phyloP scores from a whole-genome alignment of 164 flowering plant species.

The Pachysandra terminalis region DNA sequence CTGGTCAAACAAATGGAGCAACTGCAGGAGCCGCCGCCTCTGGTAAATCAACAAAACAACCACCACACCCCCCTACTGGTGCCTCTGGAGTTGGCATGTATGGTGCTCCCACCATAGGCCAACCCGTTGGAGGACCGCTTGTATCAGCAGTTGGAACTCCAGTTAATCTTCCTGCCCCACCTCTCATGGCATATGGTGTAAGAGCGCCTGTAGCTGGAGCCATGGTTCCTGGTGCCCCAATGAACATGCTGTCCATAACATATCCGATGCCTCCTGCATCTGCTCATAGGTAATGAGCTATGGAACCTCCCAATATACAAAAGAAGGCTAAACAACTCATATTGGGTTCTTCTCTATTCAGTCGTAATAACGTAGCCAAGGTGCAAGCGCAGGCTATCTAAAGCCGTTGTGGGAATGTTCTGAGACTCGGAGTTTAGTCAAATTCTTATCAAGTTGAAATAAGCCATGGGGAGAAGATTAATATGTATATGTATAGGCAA shows the following conservation, averaged over 20 bases:
- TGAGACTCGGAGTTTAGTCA: not conserved
- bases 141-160: slow-evolving; percentile 90
- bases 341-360: slow-evolving; percentile 7
- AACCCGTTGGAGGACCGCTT: slow-evolving; percentile 76
- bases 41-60: slow-evolving; percentile 49
- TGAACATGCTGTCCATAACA: slow-evolving; percentile 59
- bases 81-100: slow-evolving; percentile 51
- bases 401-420: slow-evolving; percentile 6
- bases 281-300: slow-evolving; percentile 49
- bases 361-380: slow-evolving; percentile 12
- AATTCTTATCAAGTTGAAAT: slow-evolving; percentile 22
- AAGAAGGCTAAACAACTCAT: slow-evolving; percentile 11
- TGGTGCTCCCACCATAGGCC: slow-evolving; percentile 70
- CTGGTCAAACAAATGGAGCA: slow-evolving; percentile 64
- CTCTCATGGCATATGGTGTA: slow-evolving; percentile 76
- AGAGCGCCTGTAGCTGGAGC: slow-evolving; percentile 63
- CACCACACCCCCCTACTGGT: slow-evolving; percentile 37
- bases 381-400: slow-evolving; percentile 8
- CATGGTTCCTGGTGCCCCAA: slow-evolving; percentile 73
- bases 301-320: slow-evolving; percentile 15
- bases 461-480: slow-evolving; percentile 20
- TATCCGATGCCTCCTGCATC: slow-evolving; percentile 73
- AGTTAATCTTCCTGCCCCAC: slow-evolving; percentile 57
- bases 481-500: slow-evolving; percentile 18
- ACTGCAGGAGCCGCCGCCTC: slow-evolving; percentile 36